Base-by-base conservation (phyloP, 768 basidiomycete species). In the Hericium rajendrae region DNA sequence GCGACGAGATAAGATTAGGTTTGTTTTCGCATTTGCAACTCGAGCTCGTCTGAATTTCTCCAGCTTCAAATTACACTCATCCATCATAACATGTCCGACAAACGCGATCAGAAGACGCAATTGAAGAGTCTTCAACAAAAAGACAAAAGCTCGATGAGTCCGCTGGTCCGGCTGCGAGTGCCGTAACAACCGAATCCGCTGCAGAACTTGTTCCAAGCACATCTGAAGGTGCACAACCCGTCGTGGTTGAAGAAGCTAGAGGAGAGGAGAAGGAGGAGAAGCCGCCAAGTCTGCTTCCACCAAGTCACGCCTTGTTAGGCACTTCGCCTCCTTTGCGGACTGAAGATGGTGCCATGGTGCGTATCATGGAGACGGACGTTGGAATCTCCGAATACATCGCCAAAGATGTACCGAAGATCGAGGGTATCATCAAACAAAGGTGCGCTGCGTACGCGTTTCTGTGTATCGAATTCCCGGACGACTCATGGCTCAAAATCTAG, bases 381-480 rank as follows among this genome's bases (percentile, higher is more conserved):
- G 94, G 94, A 2, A 94, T 97, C 43, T 87, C 89, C 4, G 86
- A 91, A 67, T 95, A 94, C 69, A 80, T 94, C 61, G 80, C 81
- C 18, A 76, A 76, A 11, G 81, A 81, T 58, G 79, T 88, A 22
- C 78, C 84, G 3, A 81, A 81, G 66, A 84, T 98, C 61, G 80
- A 85, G 53, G 95, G 91, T 4, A 95, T 98, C 66, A 97, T 98
- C 70, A 98, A 98, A 72, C 95, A 98, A 73, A 79, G 95, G 94
- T 93, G 57, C 60, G 79, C 67, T 12, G 18, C 6, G 38, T 43
- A 11, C 26, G 28, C 32, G 57, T 37, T 16, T 32, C 24, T 37
- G 51, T 37, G 51, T 28, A 6, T 52, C 38, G 52, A n/a, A 18
- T 57, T 53, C 38, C 53, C 24, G 20, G 37, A 55, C 55, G 57